Percentiles rank a stretch among this genome's conserved stretches.
These are phyloP conservation scores for Fusarium napiforme DNA, from an alignment of 2,329 filamentous ascomycete species.

Conservation along the genomic window DNA sequence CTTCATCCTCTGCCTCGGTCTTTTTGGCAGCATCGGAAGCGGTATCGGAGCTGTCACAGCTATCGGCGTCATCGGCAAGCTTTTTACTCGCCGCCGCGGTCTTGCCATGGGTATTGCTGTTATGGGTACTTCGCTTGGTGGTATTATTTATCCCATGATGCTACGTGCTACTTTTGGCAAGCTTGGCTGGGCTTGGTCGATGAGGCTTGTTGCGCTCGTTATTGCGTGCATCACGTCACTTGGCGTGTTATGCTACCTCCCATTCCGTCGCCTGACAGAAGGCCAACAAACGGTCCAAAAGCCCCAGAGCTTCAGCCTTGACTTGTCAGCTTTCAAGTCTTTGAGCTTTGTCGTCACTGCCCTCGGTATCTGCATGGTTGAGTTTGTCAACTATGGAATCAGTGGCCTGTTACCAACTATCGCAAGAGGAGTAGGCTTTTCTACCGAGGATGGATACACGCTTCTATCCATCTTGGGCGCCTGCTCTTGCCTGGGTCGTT, in stretches of 20 bases:
- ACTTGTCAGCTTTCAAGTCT: conserved; percentile 53
- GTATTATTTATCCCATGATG: conserved; percentile 48
- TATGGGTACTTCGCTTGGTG: conserved; percentile 41
- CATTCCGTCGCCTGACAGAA: conserved; percentile 39
- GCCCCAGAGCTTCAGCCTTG: conserved; percentile 36
- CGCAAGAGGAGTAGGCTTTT: conserved; percentile 47
- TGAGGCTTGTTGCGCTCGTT: conserved; percentile 45
- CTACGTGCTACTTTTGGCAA: conserved; percentile 42
- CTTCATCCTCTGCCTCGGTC: conserved; percentile 56
- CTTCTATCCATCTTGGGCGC: conserved; percentile 57
- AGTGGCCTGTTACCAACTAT: conserved; percentile 59
- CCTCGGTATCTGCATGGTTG: conserved; percentile 55
- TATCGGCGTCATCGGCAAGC: conserved; percentile 46
- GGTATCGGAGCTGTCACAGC: conserved; percentile 51
- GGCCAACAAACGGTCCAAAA: background rate
- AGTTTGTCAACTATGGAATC: conserved; percentile 61
- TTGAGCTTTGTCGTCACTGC: conserved; percentile 53
- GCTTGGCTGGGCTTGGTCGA: conserved; percentile 49
- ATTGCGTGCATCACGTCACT: conserved; percentile 40
- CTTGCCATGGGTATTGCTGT: conserved; percentile 33
- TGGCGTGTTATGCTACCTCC: conserved; percentile 48
- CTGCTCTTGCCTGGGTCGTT: conserved; percentile 54
- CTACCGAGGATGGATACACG: conserved; percentile 52
- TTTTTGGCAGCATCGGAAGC: conserved; percentile 55
- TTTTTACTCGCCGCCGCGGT: conserved; percentile 31